These are phyloP conservation scores for Kondoa malvinella DNA, from an alignment of 768 basidiomycete genomes.

Conservation along the genomic window DNA sequence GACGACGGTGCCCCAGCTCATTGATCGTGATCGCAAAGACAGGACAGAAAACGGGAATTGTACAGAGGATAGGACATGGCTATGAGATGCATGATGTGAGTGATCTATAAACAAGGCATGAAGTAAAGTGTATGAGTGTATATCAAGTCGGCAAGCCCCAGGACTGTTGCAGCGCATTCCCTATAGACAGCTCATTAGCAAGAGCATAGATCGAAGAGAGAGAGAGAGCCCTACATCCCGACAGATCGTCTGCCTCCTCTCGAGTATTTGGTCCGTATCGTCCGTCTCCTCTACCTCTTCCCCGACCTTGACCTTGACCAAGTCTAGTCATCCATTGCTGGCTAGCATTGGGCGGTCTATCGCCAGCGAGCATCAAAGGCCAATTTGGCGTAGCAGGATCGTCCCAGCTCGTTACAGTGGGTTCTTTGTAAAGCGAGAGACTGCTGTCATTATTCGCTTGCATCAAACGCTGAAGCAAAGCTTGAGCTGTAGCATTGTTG, in stretches of 20 bases:
- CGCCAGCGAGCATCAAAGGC: too few species aligned
- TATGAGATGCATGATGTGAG: not conserved
- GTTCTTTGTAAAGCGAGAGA: not conserved
- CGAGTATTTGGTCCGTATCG: not conserved
- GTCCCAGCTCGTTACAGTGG: not conserved
- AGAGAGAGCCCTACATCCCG: not conserved
- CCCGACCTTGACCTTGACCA: not conserved
- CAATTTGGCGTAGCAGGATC: not conserved
- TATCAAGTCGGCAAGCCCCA: not conserved
- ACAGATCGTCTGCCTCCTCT: not conserved
- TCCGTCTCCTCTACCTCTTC: not conserved
- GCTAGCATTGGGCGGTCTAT: too few species aligned
- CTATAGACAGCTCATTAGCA: not conserved
- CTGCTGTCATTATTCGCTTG: not conserved
- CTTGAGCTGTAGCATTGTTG: not conserved
- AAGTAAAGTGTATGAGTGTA: not conserved
- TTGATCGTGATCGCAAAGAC: too few species aligned
- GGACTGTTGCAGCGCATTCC: not conserved
- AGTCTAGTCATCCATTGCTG: not conserved
- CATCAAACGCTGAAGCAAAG: not conserved
- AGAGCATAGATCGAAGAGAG: not conserved
- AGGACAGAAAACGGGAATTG: too few species aligned
- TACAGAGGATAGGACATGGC: too few species aligned
- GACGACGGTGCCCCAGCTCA: too few species aligned
- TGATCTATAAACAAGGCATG: not conserved